Base-by-base conservation (phyloP, 805 yeast genomes). In the Candida sphagnicola region DNA sequence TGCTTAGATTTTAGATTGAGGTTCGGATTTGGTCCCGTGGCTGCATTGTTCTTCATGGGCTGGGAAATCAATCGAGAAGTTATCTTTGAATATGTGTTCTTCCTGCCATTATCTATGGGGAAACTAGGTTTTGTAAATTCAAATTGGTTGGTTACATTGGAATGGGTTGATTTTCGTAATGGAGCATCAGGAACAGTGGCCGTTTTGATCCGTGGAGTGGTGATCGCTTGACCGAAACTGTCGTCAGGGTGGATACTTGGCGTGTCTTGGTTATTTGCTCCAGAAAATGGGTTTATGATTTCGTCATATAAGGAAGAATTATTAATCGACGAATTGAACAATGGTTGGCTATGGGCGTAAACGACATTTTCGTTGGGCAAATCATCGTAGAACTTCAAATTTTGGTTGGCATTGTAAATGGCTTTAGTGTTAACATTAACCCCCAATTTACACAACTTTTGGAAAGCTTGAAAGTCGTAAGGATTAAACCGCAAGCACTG, bases 391-490 rank as follows among this genome's bases (percentile, higher is more conserved):
- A 31, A 6, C 13, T 10, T 16, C 12, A 18, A 19, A 8, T 29
- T 26, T 8, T 8, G 28, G 18, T 40, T 37, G 12, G 47, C 44
- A 41, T 70, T 72, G 56, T 68, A 81, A 19, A 80, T 65, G 0
- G 79, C 58, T 45, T 75, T 75, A 4, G 82, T 78, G 41, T 79
- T 77, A 14, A 88, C 72, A 41, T 75, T 75, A 14, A 83, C 86
- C 10, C 95, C 93, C 62, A 83, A 64, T 34, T 72, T 70, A 50
- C 88, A 79, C 34, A 93, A 64, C 31, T 82, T 81, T 47, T 82
- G 87, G 46, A 87, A 80, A 0, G 96, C 88, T 54, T 88, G 96
- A 76, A 93, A 88, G 29, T 88, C 72, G 53, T 70, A 86, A 13
- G 95, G 96, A 54, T 93, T 85, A 45, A 72, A 61, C 42, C 78